phyloP scores from a whole-genome alignment of 345 rosid genomes.

The Aquilaria malaccensis region DNA sequence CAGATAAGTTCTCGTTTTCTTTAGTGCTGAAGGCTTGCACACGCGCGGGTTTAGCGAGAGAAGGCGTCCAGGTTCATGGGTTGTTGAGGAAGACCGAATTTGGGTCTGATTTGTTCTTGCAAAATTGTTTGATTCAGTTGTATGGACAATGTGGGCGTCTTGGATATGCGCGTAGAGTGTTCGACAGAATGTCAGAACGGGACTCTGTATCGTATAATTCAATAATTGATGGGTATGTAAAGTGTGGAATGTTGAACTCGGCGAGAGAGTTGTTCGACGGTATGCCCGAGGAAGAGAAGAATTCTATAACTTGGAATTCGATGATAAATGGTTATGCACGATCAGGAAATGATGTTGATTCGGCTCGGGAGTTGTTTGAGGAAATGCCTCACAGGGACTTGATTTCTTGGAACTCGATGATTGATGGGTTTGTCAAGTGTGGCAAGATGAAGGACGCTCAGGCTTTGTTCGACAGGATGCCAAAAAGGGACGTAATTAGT shows the following conservation, averaged over 20 bases:
- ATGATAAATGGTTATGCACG: slow-evolving; percentile 28
- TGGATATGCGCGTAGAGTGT: slow-evolving; percentile 26
- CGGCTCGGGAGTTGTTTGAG: slow-evolving; percentile 23
- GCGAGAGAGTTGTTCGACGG: slow-evolving; percentile 3
- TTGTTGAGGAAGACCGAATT: slow-evolving; percentile 27
- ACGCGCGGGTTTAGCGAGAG: slow-evolving; percentile 13
- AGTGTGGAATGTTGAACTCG: slow-evolving; percentile 3
- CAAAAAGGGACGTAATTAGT: slow-evolving; percentile 41
- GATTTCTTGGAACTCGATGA: slow-evolving; percentile 61
- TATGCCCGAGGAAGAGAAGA: slow-evolving; percentile 28
- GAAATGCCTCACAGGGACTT: slow-evolving; percentile 47
- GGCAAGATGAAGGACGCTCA: slow-evolving; percentile 39
- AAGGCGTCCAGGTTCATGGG: slow-evolving; percentile 37
- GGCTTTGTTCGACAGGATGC: slow-evolving; percentile 37
- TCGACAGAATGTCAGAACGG: slow-evolving; percentile 27
- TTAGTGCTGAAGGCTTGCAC: slow-evolving; percentile 37
- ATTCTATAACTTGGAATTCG: slow-evolving; percentile 33
- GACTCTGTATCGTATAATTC: slow-evolving; percentile 40
- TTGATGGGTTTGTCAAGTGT: slow-evolving; percentile 43
- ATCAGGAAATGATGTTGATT: slow-evolving; percentile 22
- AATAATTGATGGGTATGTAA: slow-evolving; percentile 30
- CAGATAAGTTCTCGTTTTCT: slow-evolving; percentile 27
- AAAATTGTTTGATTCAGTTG: slow-evolving; percentile 27
- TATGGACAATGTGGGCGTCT: slow-evolving; percentile 30
- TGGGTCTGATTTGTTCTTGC: slow-evolving; percentile 35